These are phyloP conservation scores for Teunomyces pallodes DNA, from an alignment of 805 yeast genomes.

Conservation along the genomic window DNA sequence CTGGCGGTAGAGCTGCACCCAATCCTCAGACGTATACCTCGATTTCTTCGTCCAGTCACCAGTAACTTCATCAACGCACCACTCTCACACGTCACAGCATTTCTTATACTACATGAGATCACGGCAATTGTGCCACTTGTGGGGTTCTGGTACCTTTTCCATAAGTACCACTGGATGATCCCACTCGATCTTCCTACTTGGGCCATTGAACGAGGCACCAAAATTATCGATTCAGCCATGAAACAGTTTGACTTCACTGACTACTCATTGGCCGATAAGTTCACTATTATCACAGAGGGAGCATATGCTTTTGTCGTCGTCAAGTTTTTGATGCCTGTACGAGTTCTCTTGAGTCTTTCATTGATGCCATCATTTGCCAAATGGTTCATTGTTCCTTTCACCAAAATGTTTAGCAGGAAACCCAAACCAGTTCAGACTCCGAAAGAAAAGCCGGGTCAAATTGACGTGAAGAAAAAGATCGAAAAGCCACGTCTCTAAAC, in stretches of 20 bases:
- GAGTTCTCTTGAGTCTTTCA: constrained; percentile 49
- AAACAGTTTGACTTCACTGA: constrained; percentile 31
- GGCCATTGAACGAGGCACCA: constrained; percentile 59
- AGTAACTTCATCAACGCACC: constrained; percentile 53
- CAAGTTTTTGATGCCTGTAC: constrained; percentile 54
- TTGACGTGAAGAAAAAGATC: constrained; percentile 18
- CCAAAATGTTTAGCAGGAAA: constrained; percentile 19
- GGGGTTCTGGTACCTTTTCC: constrained; percentile 65
- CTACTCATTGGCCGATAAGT: constrained; percentile 47
- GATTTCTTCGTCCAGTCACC: constrained; percentile 49
- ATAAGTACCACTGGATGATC: constrained; percentile 48
- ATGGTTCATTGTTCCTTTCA: constrained; percentile 48
- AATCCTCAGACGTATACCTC: constrained; percentile 46
- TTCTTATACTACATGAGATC: constrained; percentile 67
- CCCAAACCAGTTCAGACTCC: not conserved
- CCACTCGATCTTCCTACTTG: constrained; percentile 58
- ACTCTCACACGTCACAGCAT: constrained; percentile 58
- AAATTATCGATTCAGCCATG: constrained; percentile 53
- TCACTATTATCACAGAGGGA: constrained; percentile 62
- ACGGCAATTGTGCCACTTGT: constrained; percentile 72
- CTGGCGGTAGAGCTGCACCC: constrained; percentile 11
- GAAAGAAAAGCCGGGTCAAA: constrained; percentile 2
- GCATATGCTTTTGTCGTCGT: constrained; percentile 73
- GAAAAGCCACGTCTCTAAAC: constrained; percentile 32
- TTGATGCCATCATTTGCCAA: constrained; percentile 60